Evolutionary conservation across 2,329 filamentous ascomycete species (phyloP).

Genomic region (Colletotrichum sansevieriae): DNA sequence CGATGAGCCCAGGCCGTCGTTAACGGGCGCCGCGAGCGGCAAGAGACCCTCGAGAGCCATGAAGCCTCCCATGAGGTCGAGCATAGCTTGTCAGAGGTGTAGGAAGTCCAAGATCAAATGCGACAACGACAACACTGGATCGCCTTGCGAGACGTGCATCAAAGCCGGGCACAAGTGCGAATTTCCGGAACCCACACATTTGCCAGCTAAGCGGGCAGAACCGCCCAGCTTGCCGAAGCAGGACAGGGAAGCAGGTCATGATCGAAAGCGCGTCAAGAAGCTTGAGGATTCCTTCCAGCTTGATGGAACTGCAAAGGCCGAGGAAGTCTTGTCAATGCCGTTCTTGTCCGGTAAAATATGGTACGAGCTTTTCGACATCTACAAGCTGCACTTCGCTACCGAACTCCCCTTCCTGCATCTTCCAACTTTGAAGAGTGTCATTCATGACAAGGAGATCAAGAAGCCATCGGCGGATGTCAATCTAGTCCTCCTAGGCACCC

Average conservation of each 20-base stretch:
- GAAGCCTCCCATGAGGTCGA: slow-evolving; percentile 75
- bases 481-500: slow-evolving; percentile 73
- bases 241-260: slow-evolving; percentile 58
- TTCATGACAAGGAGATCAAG: slow-evolving; percentile 54
- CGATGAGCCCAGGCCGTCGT: slow-evolving; percentile 45
- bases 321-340: slow-evolving; percentile 72
- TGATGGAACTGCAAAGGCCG: slow-evolving; percentile 57
- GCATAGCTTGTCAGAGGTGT: slow-evolving; percentile 82
- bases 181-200: slow-evolving; percentile 66
- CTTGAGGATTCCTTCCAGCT: slow-evolving; percentile 57
- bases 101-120: slow-evolving; percentile 89
- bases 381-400: slow-evolving; percentile 77
- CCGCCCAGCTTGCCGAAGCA: slow-evolving; percentile 53
- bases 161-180: slow-evolving; percentile 79
- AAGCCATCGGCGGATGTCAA: slow-evolving; percentile 62
- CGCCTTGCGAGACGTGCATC: slow-evolving; percentile 78
- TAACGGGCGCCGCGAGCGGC: slow-evolving; percentile 14
- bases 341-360: slow-evolving; percentile 75
- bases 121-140: slow-evolving; percentile 74
- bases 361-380: slow-evolving; percentile 78
- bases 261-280: slow-evolving; percentile 63
- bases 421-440: slow-evolving; percentile 69
- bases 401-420: slow-evolving; percentile 80
- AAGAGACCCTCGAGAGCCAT: slow-evolving; percentile 60
- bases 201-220: slow-evolving; percentile 58